Evolutionary conservation across 306 rosid species (phyloP), one percentile per base, ranked within the genome.

Genomic region (Vicia villosa): DNA sequence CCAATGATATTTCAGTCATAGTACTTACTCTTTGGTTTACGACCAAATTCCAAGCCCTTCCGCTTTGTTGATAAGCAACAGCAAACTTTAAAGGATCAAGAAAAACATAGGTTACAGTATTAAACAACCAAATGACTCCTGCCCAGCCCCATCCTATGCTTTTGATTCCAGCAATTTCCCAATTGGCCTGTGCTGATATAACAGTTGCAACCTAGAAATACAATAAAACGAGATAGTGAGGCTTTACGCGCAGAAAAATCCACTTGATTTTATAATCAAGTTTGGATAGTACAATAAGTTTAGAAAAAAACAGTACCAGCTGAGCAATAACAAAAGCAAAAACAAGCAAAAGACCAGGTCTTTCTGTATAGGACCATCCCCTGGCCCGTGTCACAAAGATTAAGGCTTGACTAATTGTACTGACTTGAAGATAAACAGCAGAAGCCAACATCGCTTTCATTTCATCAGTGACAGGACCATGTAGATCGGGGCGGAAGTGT

Each of bases 51-150:
- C 96, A 90, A 5, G 94, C 89, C 32, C 78, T 74, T 70, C 96
- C 96, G 64, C 91, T 84, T 65, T 82, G 63, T 63, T 82, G 88
- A 68, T 87, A 90, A 20, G 89, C 81, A 61, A 87, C 94, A 17
- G 77, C 83, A 64, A 90, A 90, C 78, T 90, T 90, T 45, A 90
- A 59, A 64, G 94, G 96, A 82, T 87, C 96, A 37, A 87, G 85
- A 54, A 85, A 55, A 24, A 87, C 5, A 58, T 87, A 90, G 13
- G 88, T 82, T 34, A 74, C 2, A 46, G 38, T 73, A 68, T 81
- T 86, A 83, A 69, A 89, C 40, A 86, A 1, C 96, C 92, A 87
- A 50, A 89, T 87, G 46, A 85, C 80, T 64, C 81, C 87, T 22
- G 92, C 82, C 96, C 96, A 89, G 1, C 76, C 60, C 96, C 90